Conservation (phyloP, 345 rosid species). For the Eutrema yunnanense region DNA sequence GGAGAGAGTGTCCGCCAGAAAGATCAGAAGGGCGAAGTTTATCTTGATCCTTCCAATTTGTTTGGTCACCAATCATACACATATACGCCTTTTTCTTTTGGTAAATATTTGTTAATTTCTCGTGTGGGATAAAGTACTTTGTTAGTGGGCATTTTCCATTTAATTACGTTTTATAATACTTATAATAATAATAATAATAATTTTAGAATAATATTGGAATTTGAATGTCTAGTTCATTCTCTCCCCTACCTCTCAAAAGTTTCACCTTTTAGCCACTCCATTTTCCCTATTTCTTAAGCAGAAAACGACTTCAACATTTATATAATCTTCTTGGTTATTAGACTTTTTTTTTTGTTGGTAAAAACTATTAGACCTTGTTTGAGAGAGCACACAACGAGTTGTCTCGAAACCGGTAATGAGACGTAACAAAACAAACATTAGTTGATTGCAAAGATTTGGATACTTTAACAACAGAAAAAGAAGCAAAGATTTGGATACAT, state of each 20-base stretch:
- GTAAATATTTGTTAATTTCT: conserved; percentile 23
- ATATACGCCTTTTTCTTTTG: conserved; percentile 17
- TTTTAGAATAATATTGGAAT: conserved; percentile 1
- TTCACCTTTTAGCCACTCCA: conserved; percentile 18
- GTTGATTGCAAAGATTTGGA: neutral
- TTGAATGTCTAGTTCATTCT: conserved; percentile 16
- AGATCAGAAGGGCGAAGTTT: conserved; percentile 46
- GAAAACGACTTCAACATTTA: conserved; percentile 17
- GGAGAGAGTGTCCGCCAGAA: neutral
- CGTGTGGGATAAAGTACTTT: conserved; percentile 32
- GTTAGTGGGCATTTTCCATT: conserved; percentile 72
- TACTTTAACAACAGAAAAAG: too few relatives aligned
- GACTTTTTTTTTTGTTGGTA: neutral
- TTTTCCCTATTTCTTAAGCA: neutral
- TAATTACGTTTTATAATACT: conserved; percentile 14
- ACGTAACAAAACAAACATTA: neutral
- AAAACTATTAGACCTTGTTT: neutral
- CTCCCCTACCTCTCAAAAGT: conserved; percentile 24
- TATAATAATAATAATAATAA: neutral
- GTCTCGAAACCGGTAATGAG: neutral
- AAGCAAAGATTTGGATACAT: neutral
- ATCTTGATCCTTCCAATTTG: conserved; percentile 47
- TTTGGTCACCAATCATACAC: conserved; percentile 47
- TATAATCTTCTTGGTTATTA: neutral
- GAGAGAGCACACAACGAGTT: neutral